Conservation (phyloP, 345 rosid genomes). For the Rhizophora apiculata region DNA sequence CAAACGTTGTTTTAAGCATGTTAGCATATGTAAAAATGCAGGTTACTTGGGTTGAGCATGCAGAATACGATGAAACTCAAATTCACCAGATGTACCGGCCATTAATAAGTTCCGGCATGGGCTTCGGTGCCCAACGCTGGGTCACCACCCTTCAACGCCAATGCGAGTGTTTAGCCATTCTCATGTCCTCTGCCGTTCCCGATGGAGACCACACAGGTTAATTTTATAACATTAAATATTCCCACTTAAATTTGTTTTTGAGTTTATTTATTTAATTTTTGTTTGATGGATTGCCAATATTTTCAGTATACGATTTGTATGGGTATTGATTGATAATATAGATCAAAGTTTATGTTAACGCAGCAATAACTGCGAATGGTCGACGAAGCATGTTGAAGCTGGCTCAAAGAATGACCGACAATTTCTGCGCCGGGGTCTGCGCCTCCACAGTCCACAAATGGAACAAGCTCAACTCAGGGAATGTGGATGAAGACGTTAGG, state of each 20-base stretch:
- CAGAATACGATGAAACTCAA: constrained; percentile 74
- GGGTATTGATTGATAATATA: neutral
- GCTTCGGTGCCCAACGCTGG: constrained; percentile 93
- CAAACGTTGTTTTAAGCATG: too few relatives aligned
- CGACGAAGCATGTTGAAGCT: constrained; percentile 90
- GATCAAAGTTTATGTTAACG: neutral
- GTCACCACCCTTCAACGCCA: constrained; percentile 91
- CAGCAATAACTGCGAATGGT: constrained; percentile 61
- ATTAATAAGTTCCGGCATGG: constrained; percentile 65
- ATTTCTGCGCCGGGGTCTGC: constrained; percentile 92
- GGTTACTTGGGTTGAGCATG: constrained; percentile 99
- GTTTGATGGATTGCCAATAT: neutral
- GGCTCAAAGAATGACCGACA: constrained; percentile 89
- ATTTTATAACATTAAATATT: neutral
- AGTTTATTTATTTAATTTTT: too few relatives aligned
- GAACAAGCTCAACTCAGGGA: constrained; percentile 70
- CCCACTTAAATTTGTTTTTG: neutral
- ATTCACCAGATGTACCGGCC: constrained; percentile 72
- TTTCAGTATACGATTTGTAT: neutral
- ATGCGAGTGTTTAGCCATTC: constrained; percentile 84
- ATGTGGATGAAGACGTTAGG: constrained; percentile 78
- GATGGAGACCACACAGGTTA: constrained; percentile 56
- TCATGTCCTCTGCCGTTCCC: constrained; percentile 69
- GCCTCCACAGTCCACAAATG: constrained; percentile 84
- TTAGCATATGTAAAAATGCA: constrained; percentile 17